Evolutionary conservation across 1,139 yeast species (phyloP).

Genomic region (Nadsonia commutata): DNA sequence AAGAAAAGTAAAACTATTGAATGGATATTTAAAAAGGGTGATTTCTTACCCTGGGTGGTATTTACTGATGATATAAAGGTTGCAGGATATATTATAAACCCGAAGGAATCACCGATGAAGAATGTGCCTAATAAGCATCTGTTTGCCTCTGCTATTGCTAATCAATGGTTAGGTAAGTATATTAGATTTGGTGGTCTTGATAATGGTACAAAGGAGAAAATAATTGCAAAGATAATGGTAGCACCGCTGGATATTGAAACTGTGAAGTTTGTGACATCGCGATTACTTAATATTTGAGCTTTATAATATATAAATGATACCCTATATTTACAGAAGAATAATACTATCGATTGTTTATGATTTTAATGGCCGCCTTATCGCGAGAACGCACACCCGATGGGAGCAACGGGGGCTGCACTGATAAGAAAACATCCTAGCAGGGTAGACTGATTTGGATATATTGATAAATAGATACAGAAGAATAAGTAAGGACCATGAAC

Average conservation of each 20-base stretch:
- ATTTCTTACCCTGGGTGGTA: background rate
- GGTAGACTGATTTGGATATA: too few relatives aligned
- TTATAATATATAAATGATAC: too few relatives aligned
- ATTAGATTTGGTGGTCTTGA: background rate
- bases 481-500: too few relatives aligned
- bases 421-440: too few relatives aligned
- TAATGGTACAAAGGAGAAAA: background rate
- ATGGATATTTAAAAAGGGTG: conserved; percentile 1
- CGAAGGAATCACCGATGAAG: background rate
- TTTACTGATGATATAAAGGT: background rate
- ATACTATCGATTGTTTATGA: too few relatives aligned
- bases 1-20: conserved; percentile 53
- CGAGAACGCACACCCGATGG: too few relatives aligned
- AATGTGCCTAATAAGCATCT: background rate
- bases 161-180: background rate
- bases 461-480: too few relatives aligned
- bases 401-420: too few relatives aligned
- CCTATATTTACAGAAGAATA: too few relatives aligned
- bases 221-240: background rate
- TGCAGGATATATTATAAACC: background rate
- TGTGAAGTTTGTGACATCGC: background rate
- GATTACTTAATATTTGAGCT: background rate
- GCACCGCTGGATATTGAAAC: background rate
- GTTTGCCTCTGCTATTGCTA: background rate
- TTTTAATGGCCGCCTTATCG: too few relatives aligned